Conservation (phyloP, 164 flowering plant species). For the Litsea cubeba region DNA sequence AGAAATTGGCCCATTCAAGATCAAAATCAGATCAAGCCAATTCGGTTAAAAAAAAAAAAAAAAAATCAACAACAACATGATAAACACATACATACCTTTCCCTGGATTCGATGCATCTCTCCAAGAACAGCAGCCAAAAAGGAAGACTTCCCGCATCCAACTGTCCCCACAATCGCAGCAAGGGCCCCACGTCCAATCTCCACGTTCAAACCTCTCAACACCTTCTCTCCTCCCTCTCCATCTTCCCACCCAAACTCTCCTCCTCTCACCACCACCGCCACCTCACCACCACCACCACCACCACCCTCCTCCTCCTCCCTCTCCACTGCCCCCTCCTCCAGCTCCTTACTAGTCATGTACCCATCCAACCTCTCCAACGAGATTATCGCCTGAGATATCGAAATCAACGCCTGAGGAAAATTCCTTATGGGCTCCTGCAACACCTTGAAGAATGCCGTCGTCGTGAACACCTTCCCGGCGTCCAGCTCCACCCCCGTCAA, state of each 20-base stretch:
- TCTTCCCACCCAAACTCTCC: slow-evolving; percentile 93
- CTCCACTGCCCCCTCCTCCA: slow-evolving; percentile 63
- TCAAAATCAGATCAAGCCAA: no score
- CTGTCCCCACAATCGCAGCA: slow-evolving; percentile 89
- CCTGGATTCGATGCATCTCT: slow-evolving; percentile 85
- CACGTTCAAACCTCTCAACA: slow-evolving; percentile 53
- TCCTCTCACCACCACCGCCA: slow-evolving; percentile 62
- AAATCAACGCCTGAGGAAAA: slow-evolving; percentile 85
- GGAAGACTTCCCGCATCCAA: slow-evolving; percentile 95
- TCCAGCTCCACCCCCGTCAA: slow-evolving; percentile 9
- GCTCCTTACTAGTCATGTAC: slow-evolving; percentile 64
- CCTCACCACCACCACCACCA: slow-evolving; percentile 24
- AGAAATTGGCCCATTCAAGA: no score
- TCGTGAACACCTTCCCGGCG: slow-evolving; percentile 52
- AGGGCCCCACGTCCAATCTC: slow-evolving; percentile 66
- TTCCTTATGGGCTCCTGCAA: slow-evolving; percentile 86
- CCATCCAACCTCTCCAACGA: slow-evolving; percentile 70
- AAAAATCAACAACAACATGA: not conserved
- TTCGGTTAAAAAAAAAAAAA: no score
- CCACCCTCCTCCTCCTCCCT: slow-evolving; percentile 38
- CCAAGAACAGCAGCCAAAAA: slow-evolving; percentile 80
- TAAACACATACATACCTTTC: slow-evolving; percentile 52
- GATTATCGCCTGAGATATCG: slow-evolving; percentile 79
- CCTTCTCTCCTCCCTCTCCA: slow-evolving; percentile 39
- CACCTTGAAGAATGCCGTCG: slow-evolving; percentile 65